phyloP scores from a whole-genome alignment of 495 filamentous ascomycete species.

The Daldinia childiae region DNA sequence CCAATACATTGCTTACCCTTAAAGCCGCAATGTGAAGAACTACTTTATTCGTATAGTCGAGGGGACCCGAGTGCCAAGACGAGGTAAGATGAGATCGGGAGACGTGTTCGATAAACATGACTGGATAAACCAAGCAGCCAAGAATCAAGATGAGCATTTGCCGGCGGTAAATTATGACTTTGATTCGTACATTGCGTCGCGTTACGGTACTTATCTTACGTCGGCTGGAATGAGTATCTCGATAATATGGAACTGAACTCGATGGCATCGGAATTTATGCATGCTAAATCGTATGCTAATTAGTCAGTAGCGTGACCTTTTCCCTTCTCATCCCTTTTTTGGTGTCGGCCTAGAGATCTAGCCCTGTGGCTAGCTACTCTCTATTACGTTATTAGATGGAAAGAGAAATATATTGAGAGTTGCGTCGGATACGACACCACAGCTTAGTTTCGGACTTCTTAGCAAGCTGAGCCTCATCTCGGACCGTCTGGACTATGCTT shows the following conservation, averaged over 20 bases:
- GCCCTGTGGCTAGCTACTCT: constrained; percentile 16
- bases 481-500: constrained; percentile 15
- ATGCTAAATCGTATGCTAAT: background rate
- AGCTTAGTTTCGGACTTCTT: constrained; percentile 19
- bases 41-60: background rate
- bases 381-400: constrained; percentile 34
- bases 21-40: constrained; percentile 21
- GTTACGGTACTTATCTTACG: background rate
- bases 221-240: background rate
- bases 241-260: background rate
- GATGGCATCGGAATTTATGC: background rate
- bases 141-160: constrained; percentile 32
- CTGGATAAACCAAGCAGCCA: constrained; percentile 39
- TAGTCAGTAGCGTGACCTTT: background rate
- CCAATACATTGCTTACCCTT: background rate
- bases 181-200: too few relatives aligned
- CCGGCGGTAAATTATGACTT: constrained; percentile 29
- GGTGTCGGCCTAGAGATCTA: constrained; percentile 14
- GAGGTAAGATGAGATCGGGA: constrained; percentile 31
- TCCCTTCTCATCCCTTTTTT: background rate
- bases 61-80: constrained; percentile 24
- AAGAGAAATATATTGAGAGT: constrained; percentile 29
- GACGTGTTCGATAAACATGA: constrained; percentile 19
- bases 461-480: constrained; percentile 39
- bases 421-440: constrained; percentile 36